These are phyloP conservation scores for Neolentinus lepideus DNA, from an alignment of 1,284 basidiomycete species.

Conservation along the genomic window DNA sequence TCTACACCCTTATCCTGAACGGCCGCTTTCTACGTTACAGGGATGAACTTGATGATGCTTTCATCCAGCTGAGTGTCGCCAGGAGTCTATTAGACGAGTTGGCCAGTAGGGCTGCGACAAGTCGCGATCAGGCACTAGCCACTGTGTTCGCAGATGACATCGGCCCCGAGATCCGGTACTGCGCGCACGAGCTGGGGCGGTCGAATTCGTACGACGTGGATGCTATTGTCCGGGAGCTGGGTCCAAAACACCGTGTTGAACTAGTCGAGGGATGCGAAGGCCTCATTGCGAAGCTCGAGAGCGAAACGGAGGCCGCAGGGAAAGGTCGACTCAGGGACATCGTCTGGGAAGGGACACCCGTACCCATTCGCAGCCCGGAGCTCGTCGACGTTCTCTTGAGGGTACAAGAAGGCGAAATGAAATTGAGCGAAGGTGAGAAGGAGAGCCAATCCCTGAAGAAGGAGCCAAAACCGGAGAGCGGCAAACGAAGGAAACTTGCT, in stretches of 20 bases:
- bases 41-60: constrained; percentile 73
- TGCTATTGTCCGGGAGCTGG: constrained; percentile 69
- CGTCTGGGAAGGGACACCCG: constrained; percentile 76
- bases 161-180: constrained; percentile 88
- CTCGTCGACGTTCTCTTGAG: constrained; percentile 82
- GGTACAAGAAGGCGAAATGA: constrained; percentile 74
- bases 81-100: constrained; percentile 70
- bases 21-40: constrained; percentile 70
- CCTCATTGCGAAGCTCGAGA: constrained; percentile 46
- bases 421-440: constrained; percentile 25
- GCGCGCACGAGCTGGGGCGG: constrained; percentile 80
- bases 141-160: constrained; percentile 82
- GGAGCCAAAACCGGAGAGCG: constrained; percentile 27
- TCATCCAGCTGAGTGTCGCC: constrained; percentile 76
- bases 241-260: constrained; percentile 48
- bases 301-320: constrained; percentile 30
- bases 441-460: constrained; percentile 15
- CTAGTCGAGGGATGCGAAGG: constrained; percentile 62
- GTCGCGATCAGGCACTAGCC: constrained; percentile 86
- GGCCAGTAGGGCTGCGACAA: constrained; percentile 62
- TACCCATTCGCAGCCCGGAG: constrained; percentile 88
- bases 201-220: constrained; percentile 79
- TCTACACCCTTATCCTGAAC: constrained; percentile 68
- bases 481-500: constrained; percentile 18
- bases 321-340: constrained; percentile 48